Evolutionary conservation across 2,329 filamentous ascomycete species (phyloP), one percentile per base, ranked within the genome.

Genomic region (Colletotrichum sp.): DNA sequence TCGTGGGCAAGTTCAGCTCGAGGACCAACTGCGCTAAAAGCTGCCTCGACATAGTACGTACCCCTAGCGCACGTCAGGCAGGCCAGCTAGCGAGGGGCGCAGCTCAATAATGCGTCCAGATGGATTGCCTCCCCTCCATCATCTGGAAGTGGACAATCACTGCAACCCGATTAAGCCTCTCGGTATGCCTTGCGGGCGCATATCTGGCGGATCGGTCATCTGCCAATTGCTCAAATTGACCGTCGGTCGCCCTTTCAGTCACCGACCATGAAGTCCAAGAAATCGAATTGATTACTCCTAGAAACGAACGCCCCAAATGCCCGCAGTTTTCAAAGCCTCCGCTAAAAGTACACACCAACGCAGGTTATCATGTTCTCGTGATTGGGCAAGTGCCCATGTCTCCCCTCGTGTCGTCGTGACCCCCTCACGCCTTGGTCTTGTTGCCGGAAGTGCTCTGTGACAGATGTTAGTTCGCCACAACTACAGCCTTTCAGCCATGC

Each of bases 371-470:
- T 71, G 32, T 68, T 65, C 39, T 77, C 39, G 7, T 74, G 60
- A 67, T 49, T 62, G 13, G 30, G 30, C 7, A 60, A 21, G 5
- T 18, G 59, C 32, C 55, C 34, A 24, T 28, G 13, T 34, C 13
- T 52, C 30, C 18, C 36, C 21, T 16, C n/a, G 24, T 55, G 39
- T 21, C 18, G 9, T 8, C n/a, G 4, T 16, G 9, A 13, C 55
- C 4, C 10, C 9, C 30, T 49, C 30, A 76, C 9, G 76, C 73
- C 49, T 72, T 77, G 2, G 76, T 77, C 59, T 44, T 63, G 30
- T 76, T 76, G 52, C 67, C 71, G n/a, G 75, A 71, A 30, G 71
- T 57, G 49, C 59, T 78, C 72, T 72, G 24, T 10, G 21, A 68
- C 10, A 30, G 9, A n/a, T 21, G 28, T 63, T 34, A 63, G 30